phyloP scores from a whole-genome alignment of 1,284 basidiomycete species.

The Ustilago hordei region DNA sequence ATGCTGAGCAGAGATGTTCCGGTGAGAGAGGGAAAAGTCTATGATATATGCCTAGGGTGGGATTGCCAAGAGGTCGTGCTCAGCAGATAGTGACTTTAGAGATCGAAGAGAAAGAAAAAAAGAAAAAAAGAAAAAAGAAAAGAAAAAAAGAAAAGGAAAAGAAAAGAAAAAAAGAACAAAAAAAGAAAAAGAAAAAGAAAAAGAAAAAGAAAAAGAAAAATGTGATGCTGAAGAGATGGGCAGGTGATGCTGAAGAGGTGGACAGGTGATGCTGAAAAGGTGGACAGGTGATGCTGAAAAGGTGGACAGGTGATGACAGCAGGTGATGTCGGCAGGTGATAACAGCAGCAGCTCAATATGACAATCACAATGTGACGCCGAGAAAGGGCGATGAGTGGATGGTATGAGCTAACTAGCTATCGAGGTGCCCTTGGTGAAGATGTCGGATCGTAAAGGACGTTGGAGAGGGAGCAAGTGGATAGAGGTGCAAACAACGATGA shows the following conservation, averaged over 20 bases:
- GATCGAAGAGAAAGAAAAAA: background rate
- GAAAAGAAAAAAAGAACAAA: no score
- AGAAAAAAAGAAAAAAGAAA: no score
- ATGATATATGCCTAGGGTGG: background rate
- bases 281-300: background rate
- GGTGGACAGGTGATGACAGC: background rate
- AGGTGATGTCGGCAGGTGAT: no score
- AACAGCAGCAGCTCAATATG: background rate
- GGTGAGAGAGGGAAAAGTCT: background rate
- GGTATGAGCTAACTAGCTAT: background rate
- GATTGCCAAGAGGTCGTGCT: background rate
- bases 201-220: no score
- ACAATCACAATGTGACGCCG: background rate
- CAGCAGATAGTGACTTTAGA: background rate
- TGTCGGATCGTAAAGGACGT: background rate
- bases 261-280: background rate
- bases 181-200: no score
- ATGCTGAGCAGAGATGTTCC: background rate
- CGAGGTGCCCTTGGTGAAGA: background rate
- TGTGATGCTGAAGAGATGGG: no score
- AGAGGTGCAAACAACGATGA: background rate
- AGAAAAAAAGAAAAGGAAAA: no score
- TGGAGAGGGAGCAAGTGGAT: slow-evolving; percentile 7
- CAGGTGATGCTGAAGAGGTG: background rate
- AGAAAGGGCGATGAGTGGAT: background rate